Percentiles rank a stretch among this genome's conserved stretches.
These are phyloP conservation scores for Podila verticillata DNA, from an alignment of 192 early-diverging fungal species.

Conservation along the genomic window DNA sequence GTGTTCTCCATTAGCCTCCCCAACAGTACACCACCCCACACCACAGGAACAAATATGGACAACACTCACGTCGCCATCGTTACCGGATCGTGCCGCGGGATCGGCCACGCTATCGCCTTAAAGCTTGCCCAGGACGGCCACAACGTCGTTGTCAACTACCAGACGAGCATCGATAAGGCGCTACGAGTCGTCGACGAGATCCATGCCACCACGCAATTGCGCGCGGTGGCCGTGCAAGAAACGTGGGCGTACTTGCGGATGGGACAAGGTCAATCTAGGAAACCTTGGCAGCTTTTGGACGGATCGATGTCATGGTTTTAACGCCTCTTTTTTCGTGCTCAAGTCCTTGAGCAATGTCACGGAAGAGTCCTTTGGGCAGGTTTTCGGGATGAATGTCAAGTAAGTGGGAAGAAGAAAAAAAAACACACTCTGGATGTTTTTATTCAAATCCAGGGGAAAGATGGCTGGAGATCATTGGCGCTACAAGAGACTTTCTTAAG, in stretches of 20 bases:
- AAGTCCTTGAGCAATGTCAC: conserved; percentile 80
- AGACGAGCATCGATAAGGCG: conserved; percentile 80
- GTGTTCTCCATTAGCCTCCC: background rate
- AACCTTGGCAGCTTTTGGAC: conserved; percentile 61
- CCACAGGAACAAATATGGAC: conserved; percentile 19
- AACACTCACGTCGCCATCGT: conserved; percentile 83
- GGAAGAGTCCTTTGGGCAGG: conserved; percentile 85
- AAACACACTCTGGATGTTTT: too few species aligned
- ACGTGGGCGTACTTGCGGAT: conserved; percentile 83
- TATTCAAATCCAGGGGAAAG: too few species aligned
- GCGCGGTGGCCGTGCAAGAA: conserved; percentile 71
- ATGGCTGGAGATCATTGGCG: too few species aligned
- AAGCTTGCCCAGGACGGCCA: conserved; percentile 82
- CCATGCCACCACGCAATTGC: conserved; percentile 21
- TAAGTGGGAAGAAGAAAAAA: background rate
- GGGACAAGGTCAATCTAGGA: conserved; percentile 80
- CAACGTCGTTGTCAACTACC: conserved; percentile 67
- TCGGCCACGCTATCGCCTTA: conserved; percentile 89
- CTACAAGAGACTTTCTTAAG: too few species aligned
- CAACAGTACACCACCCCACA: background rate
- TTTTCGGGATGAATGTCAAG: conserved; percentile 82
- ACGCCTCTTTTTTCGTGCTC: conserved; percentile 87
- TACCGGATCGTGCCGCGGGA: conserved; percentile 89
- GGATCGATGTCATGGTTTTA: conserved; percentile 74
- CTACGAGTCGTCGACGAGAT: conserved; percentile 82